phyloP scores from a whole-genome alignment of 106 monocot species.

The Platanthera guangdongensis region DNA sequence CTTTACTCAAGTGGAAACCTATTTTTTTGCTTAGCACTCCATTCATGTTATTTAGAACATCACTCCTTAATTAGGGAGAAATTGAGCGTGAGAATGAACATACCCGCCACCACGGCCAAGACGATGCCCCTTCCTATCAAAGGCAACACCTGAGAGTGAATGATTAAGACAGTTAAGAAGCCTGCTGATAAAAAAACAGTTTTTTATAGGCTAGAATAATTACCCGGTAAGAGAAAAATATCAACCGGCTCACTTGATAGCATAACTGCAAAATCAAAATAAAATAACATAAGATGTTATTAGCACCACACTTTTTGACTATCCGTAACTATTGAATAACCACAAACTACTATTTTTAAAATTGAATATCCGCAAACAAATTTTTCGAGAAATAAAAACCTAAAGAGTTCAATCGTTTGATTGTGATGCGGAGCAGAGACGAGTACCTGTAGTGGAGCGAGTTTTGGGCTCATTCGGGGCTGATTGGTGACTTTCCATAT shows the following conservation, averaged over 20 bases:
- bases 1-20: too few relatives aligned
- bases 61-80: neutral
- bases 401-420: too few relatives aligned
- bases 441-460: too few relatives aligned
- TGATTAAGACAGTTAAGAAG: constrained; percentile 7
- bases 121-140: constrained; percentile 61
- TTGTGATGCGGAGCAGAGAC: too few relatives aligned
- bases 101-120: constrained; percentile 91
- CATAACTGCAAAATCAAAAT: constrained; percentile 41
- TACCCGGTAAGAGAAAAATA: constrained; percentile 73
- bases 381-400: too few relatives aligned
- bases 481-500: too few relatives aligned
- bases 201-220: constrained; percentile 2
- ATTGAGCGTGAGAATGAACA: neutral
- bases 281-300: neutral
- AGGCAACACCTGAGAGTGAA: constrained; percentile 53
- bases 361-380: too few relatives aligned
- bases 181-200: neutral
- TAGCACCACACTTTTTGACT: too few relatives aligned
- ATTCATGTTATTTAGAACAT: neutral
- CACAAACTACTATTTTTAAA: too few relatives aligned
- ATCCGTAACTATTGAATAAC: too few relatives aligned
- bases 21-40: neutral
- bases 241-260: constrained; percentile 61
- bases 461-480: too few relatives aligned